Base-by-base conservation (phyloP, 2,329 filamentous ascomycete species). In the Macrophomina pseudophaseolina region DNA sequence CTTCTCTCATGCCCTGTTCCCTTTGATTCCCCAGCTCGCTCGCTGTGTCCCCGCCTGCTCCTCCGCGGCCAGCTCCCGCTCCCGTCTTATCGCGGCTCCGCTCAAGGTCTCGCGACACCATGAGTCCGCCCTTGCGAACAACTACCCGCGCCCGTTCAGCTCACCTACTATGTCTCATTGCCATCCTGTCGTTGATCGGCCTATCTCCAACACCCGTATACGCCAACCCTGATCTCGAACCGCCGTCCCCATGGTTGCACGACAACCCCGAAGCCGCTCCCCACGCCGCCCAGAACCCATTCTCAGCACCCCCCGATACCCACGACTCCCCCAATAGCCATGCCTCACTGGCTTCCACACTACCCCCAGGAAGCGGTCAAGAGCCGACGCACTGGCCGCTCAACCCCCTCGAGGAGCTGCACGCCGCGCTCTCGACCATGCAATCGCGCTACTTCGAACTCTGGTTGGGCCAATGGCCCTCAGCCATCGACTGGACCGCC, bases 401-500 rank as follows among this genome's bases (percentile, higher is more conserved):
- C 51, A 70, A 70, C 52, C 67, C 73, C 14, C 73, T 79, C 9
- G 72, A 74, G 51, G 72, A 80, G 44, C 74, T 82, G 11, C 76
- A 77, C 62, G 64, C 85, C 58, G 90, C 92, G 5, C 83, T 97
- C 69, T 84, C 88, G 54, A 87, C 90, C 5, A 88, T 97, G 84
- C 93, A 97, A 76, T 83, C 87, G 63, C 82, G 85, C 32, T 97
- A 93, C 79, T 97, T 95, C 75, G 85, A 88, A 54, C 80, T 90
- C 4, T 91, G 91, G 84, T 81, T 90, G 42, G 93, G 91, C 11
- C 93, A 88, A 32, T 98, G 94, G 92, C 92, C 93, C 0, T 84
- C 85, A 1, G 87, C 91, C 38, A 97, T 97, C 73, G 94, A 97
- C 80, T 98, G 94, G 94, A 98, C 94, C 0, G 90, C 89, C 18